Conservation (phyloP, 495 filamentous ascomycete species). For the Lasiosphaeriaceae sp. region DNA sequence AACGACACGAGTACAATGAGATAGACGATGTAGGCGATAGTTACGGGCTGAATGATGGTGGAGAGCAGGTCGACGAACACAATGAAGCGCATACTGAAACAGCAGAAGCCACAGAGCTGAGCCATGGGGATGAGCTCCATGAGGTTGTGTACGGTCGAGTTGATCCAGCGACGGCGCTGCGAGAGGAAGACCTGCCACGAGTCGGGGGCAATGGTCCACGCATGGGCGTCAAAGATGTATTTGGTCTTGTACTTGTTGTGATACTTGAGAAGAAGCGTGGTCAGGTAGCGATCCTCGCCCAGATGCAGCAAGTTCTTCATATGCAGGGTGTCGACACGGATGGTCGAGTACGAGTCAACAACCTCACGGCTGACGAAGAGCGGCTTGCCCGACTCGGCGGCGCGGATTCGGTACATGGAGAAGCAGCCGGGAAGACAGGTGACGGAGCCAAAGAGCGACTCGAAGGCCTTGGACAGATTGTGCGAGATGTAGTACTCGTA, state of each 20-base stretch:
- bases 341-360: constrained; percentile 78
- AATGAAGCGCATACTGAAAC: constrained; percentile 98
- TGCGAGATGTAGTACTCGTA: constrained; percentile 99
- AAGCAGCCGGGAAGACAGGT: constrained; percentile 98
- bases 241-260: constrained; percentile 96
- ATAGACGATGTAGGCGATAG: constrained; percentile 86
- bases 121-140: constrained; percentile 90
- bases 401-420: constrained; percentile 95
- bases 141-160: constrained; percentile 97
- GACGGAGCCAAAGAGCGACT: constrained; percentile 93
- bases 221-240: constrained; percentile 87
- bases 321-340: constrained; percentile 95
- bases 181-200: constrained; percentile 92
- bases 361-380: constrained; percentile 92
- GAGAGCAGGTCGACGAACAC: constrained; percentile 92
- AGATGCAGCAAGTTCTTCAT: constrained; percentile 98
- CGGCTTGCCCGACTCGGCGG: constrained; percentile 89
- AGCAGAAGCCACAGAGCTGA: constrained; percentile 98
- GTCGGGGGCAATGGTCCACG: constrained; percentile 94
- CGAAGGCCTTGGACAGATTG: constrained; percentile 97
- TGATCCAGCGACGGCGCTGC: constrained; percentile 98
- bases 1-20: constrained; percentile 69
- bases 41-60: constrained; percentile 89
- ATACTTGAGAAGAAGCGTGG: constrained; percentile 88
- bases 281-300: constrained; percentile 93